Percentiles rank a stretch among this genome's conserved stretches.
These are phyloP conservation scores for Westerdykella sp. DNA, from an alignment of 2,329 filamentous ascomycete species.

Conservation along the genomic window DNA sequence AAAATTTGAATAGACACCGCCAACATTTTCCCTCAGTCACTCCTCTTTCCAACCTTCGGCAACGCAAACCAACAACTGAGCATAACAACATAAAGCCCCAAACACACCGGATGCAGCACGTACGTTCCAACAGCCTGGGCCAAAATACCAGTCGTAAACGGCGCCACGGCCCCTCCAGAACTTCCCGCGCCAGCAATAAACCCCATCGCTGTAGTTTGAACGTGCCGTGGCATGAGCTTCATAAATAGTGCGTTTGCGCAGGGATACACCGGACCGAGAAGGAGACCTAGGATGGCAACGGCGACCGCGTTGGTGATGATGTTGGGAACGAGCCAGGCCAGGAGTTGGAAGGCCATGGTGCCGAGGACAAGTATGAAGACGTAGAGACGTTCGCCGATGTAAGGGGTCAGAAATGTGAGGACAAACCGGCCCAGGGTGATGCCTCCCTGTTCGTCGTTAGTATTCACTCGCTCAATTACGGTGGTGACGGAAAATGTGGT, in stretches of 20 bases:
- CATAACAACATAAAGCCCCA: constrained; percentile 61
- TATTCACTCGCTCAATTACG: too few relatives aligned
- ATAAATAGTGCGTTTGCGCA: constrained; percentile 62
- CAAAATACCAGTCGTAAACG: constrained; percentile 59
- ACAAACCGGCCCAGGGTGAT: constrained; percentile 71
- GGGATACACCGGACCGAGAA: constrained; percentile 75
- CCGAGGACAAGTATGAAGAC: constrained; percentile 59
- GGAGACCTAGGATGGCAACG: constrained; percentile 58
- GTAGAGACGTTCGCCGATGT: constrained; percentile 63
- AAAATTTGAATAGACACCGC: too few relatives aligned
- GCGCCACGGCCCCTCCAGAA: constrained; percentile 61
- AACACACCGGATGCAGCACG: constrained; percentile 60
- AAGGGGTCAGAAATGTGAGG: constrained; percentile 59
- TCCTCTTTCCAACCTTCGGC: constrained; percentile 54
- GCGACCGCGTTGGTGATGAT: constrained; percentile 50
- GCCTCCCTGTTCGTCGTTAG: constrained; percentile 49
- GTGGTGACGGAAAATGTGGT: background rate
- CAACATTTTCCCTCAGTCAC: constrained; percentile 42
- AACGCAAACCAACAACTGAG: constrained; percentile 57
- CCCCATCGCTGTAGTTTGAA: constrained; percentile 59
- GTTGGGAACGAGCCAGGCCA: constrained; percentile 73
- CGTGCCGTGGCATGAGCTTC: constrained; percentile 51
- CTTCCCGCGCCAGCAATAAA: constrained; percentile 65
- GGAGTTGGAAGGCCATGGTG: constrained; percentile 62
- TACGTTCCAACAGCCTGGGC: constrained; percentile 58